Evolutionary conservation across 2,329 filamentous ascomycete species (phyloP), one percentile per base, ranked within the genome.

Genomic region (Aspergillus melleus): DNA sequence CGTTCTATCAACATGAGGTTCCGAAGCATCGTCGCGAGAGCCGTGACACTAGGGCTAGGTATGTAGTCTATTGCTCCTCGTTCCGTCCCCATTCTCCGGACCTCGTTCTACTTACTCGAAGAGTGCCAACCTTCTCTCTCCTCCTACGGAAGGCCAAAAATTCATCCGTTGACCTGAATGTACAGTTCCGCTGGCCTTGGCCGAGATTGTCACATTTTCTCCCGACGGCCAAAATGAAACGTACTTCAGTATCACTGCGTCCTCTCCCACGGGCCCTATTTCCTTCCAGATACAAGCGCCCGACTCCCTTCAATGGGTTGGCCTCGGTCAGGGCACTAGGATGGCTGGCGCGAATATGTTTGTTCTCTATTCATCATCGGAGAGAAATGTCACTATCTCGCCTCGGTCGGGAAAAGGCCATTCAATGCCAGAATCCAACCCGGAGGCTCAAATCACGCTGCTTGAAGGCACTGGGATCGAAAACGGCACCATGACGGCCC

Each of bases 291-390:
- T 89, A 55, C 75, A 75, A 19, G 84, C 84, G 72, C 58, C 66
- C 0, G 36, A 11, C 16, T 30, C 39, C 1, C 32, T 67, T 14
- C 55, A 67, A 49, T 89, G 86, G 86, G 79, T 86, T 16, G 83
- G 79, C 6, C 75, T 88, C n/a, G 86, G 84, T 26, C 84, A 83
- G 30, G 87, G 87, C 51, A 65, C 67, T 0, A 59, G 64, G 42
- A 89, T 89, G 87, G 36, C 69, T 10, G 82, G 80, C 30, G 72
- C 86, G 54, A 83, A 86, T 69, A 87, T 88, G 61, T 88, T 89
- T 69, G 64, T 89, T 67, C 77, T 88, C 64, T 89, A 89, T 71
- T 74, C 83, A 50, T 79, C 86, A 64, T 3, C 61, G 3, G 51
- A 57, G 19, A 83, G 83, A 62, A 88, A 88, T 68, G 79, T 89